Conservation (phyloP, 2,329 filamentous ascomycete species). For the Hymenotorrendiella dingleyae region DNA sequence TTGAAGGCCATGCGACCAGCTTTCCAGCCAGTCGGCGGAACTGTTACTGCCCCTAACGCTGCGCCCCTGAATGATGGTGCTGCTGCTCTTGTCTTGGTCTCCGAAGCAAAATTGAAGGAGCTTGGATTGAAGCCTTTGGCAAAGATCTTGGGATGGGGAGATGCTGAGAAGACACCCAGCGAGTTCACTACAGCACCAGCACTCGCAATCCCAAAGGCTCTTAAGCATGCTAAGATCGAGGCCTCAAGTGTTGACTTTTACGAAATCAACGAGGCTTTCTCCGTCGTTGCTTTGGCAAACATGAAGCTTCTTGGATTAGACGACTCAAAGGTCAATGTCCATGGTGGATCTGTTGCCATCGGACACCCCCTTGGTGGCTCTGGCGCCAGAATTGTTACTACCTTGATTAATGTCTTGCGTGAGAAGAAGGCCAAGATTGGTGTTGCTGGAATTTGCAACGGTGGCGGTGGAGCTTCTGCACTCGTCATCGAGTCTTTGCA, state of each 20-base stretch:
- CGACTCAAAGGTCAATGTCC: conserved; percentile 87
- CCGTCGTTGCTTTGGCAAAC: conserved; percentile 92
- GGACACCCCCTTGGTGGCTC: conserved; percentile 93
- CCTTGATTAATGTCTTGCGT: conserved; percentile 79
- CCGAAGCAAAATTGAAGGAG: conserved; percentile 88
- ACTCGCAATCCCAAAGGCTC: conserved; percentile 92
- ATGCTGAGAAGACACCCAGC: conserved; percentile 83
- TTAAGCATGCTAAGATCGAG: conserved; percentile 85
- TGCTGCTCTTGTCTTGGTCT: conserved; percentile 86
- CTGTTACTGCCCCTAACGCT: conserved; percentile 92
- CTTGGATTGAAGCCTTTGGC: conserved; percentile 86
- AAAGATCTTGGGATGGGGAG: conserved; percentile 96
- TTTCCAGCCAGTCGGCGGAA: conserved; percentile 74
- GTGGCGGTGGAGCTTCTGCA: conserved; percentile 90
- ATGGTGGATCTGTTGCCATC: conserved; percentile 90
- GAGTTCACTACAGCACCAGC: conserved; percentile 95
- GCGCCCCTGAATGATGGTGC: conserved; percentile 95
- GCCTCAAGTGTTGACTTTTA: conserved; percentile 80
- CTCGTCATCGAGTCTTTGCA: conserved; percentile 69
- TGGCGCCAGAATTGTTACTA: conserved; percentile 88
- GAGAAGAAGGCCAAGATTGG: conserved; percentile 93
- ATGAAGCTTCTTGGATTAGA: conserved; percentile 79
- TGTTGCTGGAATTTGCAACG: conserved; percentile 94
- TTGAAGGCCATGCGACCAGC: conserved; percentile 79
- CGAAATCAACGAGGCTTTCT: conserved; percentile 99